phyloP scores from a whole-genome alignment of 108 stramenopile species.

The Nitzschia inconspicua region DNA sequence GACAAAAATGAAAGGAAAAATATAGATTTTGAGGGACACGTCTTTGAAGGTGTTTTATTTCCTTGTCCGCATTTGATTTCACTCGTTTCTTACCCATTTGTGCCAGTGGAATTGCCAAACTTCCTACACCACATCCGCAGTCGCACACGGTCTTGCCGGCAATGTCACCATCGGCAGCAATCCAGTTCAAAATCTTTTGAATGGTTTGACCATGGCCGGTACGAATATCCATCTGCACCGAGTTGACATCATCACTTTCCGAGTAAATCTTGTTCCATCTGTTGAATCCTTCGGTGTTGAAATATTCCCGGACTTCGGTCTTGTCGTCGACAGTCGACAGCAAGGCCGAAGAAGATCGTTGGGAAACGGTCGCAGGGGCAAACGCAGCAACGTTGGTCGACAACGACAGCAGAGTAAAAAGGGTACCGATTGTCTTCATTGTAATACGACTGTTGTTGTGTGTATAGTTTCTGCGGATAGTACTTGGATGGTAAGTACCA shows the following conservation, averaged over 20 bases:
- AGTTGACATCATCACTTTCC: conserved; percentile 91
- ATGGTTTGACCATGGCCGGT: conserved; percentile 95
- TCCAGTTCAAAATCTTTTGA: conserved; percentile 93
- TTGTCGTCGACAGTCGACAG: conserved; percentile 76
- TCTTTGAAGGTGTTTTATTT: not conserved
- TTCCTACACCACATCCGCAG: conserved; percentile 91
- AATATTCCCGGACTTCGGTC: conserved; percentile 95
- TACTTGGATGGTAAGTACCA: too few relatives aligned
- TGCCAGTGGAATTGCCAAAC: conserved; percentile 93
- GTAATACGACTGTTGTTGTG: too few relatives aligned
- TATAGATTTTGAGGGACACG: not conserved
- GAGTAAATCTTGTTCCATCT: conserved; percentile 98
- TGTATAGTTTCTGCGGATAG: too few relatives aligned
- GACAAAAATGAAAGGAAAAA: not conserved
- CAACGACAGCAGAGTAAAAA: conserved; percentile 5
- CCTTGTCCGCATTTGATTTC: not conserved
- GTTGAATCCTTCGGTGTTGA: conserved; percentile 98
- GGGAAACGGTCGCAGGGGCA: conserved; percentile 9
- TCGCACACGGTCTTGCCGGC: conserved; percentile 84
- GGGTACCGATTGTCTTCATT: conserved; percentile 15
- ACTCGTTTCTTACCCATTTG: conserved; percentile 75
- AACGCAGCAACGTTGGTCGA: conserved; percentile 24
- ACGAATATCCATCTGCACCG: conserved; percentile 93
- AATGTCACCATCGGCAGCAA: conserved; percentile 82
- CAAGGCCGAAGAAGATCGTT: not conserved